Evolutionary conservation across 306 rosid species (phyloP).

Genomic region (Sechiopsis laciniata): DNA sequence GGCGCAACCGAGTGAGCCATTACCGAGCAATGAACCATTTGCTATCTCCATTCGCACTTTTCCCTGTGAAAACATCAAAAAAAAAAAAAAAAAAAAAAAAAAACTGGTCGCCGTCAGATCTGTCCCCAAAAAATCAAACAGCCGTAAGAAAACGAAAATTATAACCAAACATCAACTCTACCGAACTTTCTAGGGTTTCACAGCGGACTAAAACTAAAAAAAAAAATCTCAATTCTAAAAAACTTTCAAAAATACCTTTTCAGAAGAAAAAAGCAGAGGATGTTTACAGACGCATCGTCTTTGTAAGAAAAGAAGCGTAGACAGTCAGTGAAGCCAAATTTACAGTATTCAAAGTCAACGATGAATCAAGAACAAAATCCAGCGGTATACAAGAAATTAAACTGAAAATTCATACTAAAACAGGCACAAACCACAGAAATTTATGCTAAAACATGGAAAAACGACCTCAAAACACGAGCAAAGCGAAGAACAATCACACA

Average conservation of each 20-base stretch:
- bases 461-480: neutral
- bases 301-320: neutral
- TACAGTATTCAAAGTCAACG: constrained; percentile 14
- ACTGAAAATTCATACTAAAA: neutral
- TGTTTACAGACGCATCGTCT: constrained; percentile 9
- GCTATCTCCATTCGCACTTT: constrained; percentile 54
- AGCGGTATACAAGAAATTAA: neutral
- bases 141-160: constrained; percentile 11
- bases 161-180: constrained; percentile 5
- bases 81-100: constrained; percentile 6
- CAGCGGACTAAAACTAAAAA: neutral
- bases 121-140: constrained; percentile 31
- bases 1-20: constrained; percentile 46
- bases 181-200: constrained; percentile 14
- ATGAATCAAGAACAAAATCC: neutral
- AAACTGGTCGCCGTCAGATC: constrained; percentile 39
- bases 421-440: neutral
- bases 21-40: constrained; percentile 41
- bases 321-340: constrained; percentile 9
- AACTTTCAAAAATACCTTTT: neutral
- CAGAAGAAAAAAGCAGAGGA: neutral
- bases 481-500: neutral
- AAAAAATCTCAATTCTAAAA: neutral
- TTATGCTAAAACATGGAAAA: neutral
- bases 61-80: constrained; percentile 14